Conservation (phyloP, 805 yeast species). For the Starmerella sp. region DNA sequence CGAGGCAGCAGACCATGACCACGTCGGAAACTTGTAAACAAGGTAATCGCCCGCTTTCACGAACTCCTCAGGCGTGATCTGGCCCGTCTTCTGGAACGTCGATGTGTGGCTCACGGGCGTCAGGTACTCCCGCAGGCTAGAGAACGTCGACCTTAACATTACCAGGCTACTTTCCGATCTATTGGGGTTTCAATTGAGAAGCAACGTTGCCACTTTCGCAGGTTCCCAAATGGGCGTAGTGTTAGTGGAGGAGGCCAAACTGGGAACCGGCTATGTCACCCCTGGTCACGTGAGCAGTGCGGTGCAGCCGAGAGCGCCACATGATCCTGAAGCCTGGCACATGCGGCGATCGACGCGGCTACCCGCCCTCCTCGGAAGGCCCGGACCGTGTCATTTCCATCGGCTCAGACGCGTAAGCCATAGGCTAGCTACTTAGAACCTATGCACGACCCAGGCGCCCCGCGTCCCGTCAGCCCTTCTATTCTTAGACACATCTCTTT, state of each 20-base stretch:
- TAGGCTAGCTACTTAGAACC: too few species aligned
- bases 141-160: slow-evolving; percentile 20
- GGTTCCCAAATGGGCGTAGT: background rate
- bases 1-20: slow-evolving; percentile 74
- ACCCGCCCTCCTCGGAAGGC: too few species aligned
- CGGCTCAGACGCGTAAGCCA: too few species aligned
- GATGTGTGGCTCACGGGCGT: slow-evolving; percentile 87
- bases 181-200: background rate
- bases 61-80: slow-evolving; percentile 91
- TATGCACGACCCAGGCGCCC: too few species aligned
- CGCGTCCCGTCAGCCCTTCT: too few species aligned
- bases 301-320: background rate
- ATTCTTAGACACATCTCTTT: too few species aligned
- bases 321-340: background rate
- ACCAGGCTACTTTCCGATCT: background rate
- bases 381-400: too few species aligned
- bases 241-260: background rate
- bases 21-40: slow-evolving; percentile 85
- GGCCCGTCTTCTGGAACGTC: slow-evolving; percentile 76
- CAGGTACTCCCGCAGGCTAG: slow-evolving; percentile 63
- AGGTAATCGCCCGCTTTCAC: slow-evolving; percentile 89
- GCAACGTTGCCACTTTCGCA: background rate
- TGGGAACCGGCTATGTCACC: background rate
- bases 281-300: background rate
- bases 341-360: too few species aligned